A percentile compares a stretch with the other conserved stretches of the same genome.
phyloP scores from a whole-genome alignment of 768 basidiomycete species.

The Porpolomopsis calyptriformis region DNA sequence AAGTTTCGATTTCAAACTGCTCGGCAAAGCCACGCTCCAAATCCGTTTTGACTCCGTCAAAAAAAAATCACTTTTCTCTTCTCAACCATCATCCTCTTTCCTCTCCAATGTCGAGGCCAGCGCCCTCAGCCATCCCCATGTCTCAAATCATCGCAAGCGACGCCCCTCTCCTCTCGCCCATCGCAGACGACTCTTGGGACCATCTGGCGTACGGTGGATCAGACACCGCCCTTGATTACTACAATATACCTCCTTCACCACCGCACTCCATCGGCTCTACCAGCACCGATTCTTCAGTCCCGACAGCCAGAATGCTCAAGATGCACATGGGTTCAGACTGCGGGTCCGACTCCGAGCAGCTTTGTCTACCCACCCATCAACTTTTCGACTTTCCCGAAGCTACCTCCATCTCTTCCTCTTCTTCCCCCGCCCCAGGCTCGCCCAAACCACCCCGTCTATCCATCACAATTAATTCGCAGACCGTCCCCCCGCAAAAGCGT shows the following conservation, averaged over 20 bases:
- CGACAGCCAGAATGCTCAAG: slow-evolving; percentile 38
- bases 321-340: slow-evolving; percentile 38
- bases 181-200: slow-evolving; percentile 42
- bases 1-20: not conserved
- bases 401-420: slow-evolving; percentile 23
- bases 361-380: slow-evolving; percentile 62
- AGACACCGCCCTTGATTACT: slow-evolving; percentile 36
- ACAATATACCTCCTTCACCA: slow-evolving; percentile 39
- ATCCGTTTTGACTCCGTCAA: not conserved
- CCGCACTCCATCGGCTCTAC: slow-evolving; percentile 36
- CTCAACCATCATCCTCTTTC: not conserved
- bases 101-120: slow-evolving; percentile 7
- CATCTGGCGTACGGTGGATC: slow-evolving; percentile 30
- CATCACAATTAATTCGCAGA: slow-evolving; percentile 24
- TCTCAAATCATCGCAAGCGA: slow-evolving; percentile 50
- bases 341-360: slow-evolving; percentile 32
- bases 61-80: not conserved
- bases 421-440: slow-evolving; percentile 23
- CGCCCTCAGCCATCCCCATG: slow-evolving; percentile 33
- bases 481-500: slow-evolving; percentile 28
- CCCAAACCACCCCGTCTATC: slow-evolving; percentile 24
- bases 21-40: no score
- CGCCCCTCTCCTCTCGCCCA: slow-evolving; percentile 46
- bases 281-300: slow-evolving; percentile 35
- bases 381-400: slow-evolving; percentile 50